Conservation (phyloP, 2,329 filamentous ascomycete genomes). For the Trichoderma guizhouense region DNA sequence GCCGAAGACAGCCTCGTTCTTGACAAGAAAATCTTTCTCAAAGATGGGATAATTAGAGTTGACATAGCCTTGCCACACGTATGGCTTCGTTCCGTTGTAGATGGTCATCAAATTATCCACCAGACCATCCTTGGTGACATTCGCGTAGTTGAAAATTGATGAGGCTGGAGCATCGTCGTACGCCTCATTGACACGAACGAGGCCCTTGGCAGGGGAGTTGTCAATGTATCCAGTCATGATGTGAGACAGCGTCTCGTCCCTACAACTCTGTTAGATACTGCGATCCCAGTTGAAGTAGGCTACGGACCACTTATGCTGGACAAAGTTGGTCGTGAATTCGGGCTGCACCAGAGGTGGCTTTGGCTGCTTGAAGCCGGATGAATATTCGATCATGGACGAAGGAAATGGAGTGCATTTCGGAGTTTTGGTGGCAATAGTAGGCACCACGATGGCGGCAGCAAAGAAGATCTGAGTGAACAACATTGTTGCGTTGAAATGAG, state of each 20-base stretch:
- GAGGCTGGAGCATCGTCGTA: slow-evolving; percentile 28
- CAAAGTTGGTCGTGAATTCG: slow-evolving; percentile 32
- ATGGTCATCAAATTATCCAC: slow-evolving; percentile 37
- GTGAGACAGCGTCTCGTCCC: slow-evolving; percentile 38
- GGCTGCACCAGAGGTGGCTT: slow-evolving; percentile 31
- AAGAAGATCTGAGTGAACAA: background rate
- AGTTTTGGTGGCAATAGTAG: background rate
- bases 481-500: background rate
- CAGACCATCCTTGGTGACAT: slow-evolving; percentile 32
- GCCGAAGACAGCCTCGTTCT: slow-evolving; percentile 25
- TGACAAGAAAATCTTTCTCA: slow-evolving; percentile 28
- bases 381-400: slow-evolving; percentile 29
- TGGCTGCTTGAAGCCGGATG: slow-evolving; percentile 32
- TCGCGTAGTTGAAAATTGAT: slow-evolving; percentile 36
- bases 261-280: slow-evolving; percentile 1
- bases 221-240: slow-evolving; percentile 36
- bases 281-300: background rate
- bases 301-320: slow-evolving; percentile 39
- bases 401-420: slow-evolving; percentile 26
- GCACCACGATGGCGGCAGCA: background rate
- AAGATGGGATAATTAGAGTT: slow-evolving; percentile 39
- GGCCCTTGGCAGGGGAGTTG: slow-evolving; percentile 31
- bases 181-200: slow-evolving; percentile 34
- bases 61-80: slow-evolving; percentile 34
- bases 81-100: slow-evolving; percentile 22